Percentiles rank a stretch among this genome's conserved stretches.
phyloP scores from a whole-genome alignment of 331 rosid genomes.

The Erythrophleum ivorense region DNA sequence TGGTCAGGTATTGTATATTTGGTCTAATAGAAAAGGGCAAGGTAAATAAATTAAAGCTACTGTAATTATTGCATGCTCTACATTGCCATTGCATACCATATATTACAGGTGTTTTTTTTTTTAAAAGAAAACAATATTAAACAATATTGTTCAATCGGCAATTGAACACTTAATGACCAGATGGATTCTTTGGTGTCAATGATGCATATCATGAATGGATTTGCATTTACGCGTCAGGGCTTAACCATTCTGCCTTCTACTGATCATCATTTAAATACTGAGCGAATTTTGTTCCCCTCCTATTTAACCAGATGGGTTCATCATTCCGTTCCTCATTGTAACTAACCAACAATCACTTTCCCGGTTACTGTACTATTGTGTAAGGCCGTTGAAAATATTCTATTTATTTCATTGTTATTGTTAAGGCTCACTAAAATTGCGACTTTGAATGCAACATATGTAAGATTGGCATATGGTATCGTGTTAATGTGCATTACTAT shows the following conservation, averaged over 20 bases:
- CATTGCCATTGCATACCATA: neutral
- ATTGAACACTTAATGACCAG: neutral
- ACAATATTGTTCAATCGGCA: neutral
- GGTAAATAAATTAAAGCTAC: neutral
- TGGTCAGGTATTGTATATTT: neutral
- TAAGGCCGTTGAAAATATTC: neutral
- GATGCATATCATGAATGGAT: neutral
- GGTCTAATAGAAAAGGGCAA: slow-evolving; percentile 19
- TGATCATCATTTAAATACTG: neutral
- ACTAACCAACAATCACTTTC: neutral
- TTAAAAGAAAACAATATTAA: too few species aligned
- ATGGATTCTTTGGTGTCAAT: neutral
- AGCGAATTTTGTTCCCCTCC: neutral
- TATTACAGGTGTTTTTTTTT: neutral
- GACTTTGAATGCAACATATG: slow-evolving; percentile 4
- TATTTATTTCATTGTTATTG: neutral
- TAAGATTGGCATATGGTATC: slow-evolving; percentile 12
- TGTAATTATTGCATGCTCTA: slow-evolving; percentile 2
- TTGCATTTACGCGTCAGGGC: neutral
- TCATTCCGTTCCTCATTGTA: neutral
- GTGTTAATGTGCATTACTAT: slow-evolving; percentile 3
- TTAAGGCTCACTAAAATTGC: slow-evolving; percentile 8
- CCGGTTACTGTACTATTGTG: neutral
- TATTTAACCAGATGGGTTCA: neutral
- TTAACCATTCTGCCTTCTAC: neutral